phyloP scores from a whole-genome alignment of 495 filamentous ascomycete species.

The Penicillium samsonianum region DNA sequence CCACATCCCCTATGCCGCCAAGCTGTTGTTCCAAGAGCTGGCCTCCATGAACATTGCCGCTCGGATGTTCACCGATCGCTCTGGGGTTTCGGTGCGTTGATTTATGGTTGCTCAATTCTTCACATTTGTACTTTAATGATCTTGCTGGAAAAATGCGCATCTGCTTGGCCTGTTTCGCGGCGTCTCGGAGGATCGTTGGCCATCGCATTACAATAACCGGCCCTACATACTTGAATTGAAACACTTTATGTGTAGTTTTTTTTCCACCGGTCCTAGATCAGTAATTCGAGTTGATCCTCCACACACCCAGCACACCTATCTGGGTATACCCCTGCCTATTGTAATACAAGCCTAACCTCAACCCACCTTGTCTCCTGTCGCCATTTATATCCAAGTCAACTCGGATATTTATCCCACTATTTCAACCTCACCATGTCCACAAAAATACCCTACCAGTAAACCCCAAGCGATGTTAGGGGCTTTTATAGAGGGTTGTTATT shows the following conservation, averaged over 20 bases:
- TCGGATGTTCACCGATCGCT: constrained; percentile 85
- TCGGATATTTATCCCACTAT: too few relatives aligned
- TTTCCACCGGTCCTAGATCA: neutral
- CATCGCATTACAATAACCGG: constrained; percentile 25
- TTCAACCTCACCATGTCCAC: too few relatives aligned
- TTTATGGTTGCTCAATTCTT: constrained; percentile 14
- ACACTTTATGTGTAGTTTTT: constrained; percentile 9
- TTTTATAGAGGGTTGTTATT: neutral
- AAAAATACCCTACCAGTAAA: too few relatives aligned
- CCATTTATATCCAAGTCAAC: too few relatives aligned
- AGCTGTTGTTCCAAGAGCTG: constrained; percentile 97
- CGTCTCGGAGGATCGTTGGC: constrained; percentile 29
- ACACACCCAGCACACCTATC: neutral
- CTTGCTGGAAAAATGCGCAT: constrained; percentile 30
- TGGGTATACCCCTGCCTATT: neutral
- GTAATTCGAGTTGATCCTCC: neutral
- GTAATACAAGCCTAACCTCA: too few relatives aligned
- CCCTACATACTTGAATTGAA: constrained; percentile 30
- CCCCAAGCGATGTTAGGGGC: neutral
- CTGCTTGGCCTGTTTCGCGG: constrained; percentile 26
- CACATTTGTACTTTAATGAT: constrained; percentile 34
- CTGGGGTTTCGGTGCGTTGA: constrained; percentile 50
- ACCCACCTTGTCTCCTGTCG: too few relatives aligned
- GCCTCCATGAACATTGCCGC: constrained; percentile 97
- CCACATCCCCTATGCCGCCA: constrained; percentile 96